These are phyloP conservation scores for Plenodomus biglobosus DNA, from an alignment of 2,329 filamentous ascomycete species.

Conservation along the genomic window DNA sequence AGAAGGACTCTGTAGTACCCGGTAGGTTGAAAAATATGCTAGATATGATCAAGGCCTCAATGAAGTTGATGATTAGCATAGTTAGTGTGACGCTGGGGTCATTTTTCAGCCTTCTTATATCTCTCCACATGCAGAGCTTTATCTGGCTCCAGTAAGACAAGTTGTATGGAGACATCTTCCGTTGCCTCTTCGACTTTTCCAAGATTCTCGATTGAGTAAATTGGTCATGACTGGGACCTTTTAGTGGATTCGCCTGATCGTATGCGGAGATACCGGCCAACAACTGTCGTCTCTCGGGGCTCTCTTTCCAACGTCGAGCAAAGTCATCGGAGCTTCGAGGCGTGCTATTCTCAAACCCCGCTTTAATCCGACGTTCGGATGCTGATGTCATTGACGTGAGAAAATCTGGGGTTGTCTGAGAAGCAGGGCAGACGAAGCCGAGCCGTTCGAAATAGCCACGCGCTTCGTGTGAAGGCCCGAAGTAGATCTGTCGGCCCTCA, in stretches of 20 bases:
- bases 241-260: constrained; percentile 49
- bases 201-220: constrained; percentile 39
- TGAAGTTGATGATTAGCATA: constrained; percentile 66
- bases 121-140: background rate
- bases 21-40: constrained; percentile 31
- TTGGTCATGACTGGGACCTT: constrained; percentile 47
- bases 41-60: background rate
- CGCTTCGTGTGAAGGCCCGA: constrained; percentile 63
- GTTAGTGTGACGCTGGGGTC: constrained; percentile 60
- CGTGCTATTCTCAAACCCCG: constrained; percentile 46
- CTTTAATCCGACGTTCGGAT: constrained; percentile 44
- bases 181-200: constrained; percentile 54
- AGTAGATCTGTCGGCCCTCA: constrained; percentile 72
- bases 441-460: constrained; percentile 68
- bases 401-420: constrained; percentile 62
- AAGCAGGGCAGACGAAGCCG: constrained; percentile 68
- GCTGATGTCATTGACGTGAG: constrained; percentile 62
- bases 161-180: constrained; percentile 58
- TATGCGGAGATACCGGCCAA: constrained; percentile 46
- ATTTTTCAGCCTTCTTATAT: constrained; percentile 9
- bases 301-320: constrained; percentile 56
- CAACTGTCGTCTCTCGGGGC: constrained; percentile 43
- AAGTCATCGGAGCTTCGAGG: constrained; percentile 43
- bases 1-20: constrained; percentile 55
- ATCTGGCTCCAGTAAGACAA: constrained; percentile 31